A percentile compares a stretch with the other conserved stretches of the same genome.
phyloP scores from a whole-genome alignment of 78 protist species.

The Cavenderia fasciculata region DNA sequence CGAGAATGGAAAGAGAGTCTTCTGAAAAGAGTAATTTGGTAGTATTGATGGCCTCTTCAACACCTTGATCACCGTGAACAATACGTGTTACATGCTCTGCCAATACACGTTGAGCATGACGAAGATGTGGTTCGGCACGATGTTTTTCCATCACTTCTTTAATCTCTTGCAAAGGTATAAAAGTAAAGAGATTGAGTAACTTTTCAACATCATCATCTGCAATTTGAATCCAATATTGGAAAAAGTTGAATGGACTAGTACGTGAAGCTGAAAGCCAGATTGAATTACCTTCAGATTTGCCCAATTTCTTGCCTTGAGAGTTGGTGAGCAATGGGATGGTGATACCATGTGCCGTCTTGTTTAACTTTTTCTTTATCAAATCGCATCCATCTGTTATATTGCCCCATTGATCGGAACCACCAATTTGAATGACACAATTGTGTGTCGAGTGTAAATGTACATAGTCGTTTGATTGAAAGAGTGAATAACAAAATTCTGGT shows the following conservation, averaged over 20 bases:
- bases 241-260: slow-evolving; percentile 81
- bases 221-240: slow-evolving; percentile 79
- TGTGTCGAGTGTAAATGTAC: slow-evolving; percentile 40
- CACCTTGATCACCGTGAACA: slow-evolving; percentile 71
- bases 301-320: slow-evolving; percentile 83
- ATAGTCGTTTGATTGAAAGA: slow-evolving; percentile 90
- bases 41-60: slow-evolving; percentile 64
- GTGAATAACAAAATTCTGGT: slow-evolving; percentile 89
- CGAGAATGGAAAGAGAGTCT: not conserved
- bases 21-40: slow-evolving; percentile 50
- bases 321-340: slow-evolving; percentile 86
- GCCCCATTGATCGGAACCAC: slow-evolving; percentile 96
- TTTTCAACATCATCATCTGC: slow-evolving; percentile 64
- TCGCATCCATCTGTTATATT: slow-evolving; percentile 89
- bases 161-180: slow-evolving; percentile 35
- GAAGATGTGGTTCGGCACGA: slow-evolving; percentile 24
- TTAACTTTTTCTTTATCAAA: slow-evolving; percentile 55
- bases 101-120: slow-evolving; percentile 35
- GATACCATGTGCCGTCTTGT: slow-evolving; percentile 50
- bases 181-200: slow-evolving; percentile 61
- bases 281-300: slow-evolving; percentile 89
- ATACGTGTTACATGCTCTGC: slow-evolving; percentile 62
- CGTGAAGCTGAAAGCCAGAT: slow-evolving; percentile 83
- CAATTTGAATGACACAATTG: slow-evolving; percentile 83
- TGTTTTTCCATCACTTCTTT: not conserved